These are phyloP conservation scores for Lactarius deliciosus DNA, from an alignment of 768 basidiomycete genomes.

Conservation along the genomic window DNA sequence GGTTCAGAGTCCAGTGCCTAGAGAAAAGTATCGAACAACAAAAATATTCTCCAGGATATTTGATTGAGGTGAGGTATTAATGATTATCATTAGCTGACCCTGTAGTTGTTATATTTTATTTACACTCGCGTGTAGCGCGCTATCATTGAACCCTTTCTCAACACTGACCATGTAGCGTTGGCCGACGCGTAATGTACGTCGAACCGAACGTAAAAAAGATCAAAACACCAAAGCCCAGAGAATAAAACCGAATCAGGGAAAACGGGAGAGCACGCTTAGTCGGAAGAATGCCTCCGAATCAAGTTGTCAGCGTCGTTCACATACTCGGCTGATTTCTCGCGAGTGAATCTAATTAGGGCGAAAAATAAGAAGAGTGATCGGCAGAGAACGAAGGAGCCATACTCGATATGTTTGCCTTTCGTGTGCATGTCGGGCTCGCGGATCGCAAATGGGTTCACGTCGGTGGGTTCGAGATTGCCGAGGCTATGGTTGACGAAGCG, in stretches of 20 bases:
- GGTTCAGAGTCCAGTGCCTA: neutral
- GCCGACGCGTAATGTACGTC: neutral
- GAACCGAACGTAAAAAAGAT: neutral
- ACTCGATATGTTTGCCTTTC: slow-evolving; percentile 78
- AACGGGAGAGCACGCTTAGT: neutral
- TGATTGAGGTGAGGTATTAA: neutral
- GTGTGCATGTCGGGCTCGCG: slow-evolving; percentile 84
- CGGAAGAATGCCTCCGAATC: slow-evolving; percentile 15
- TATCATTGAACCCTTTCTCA: no score
- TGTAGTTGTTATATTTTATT: no score
- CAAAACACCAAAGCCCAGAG: neutral
- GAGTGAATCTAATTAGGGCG: slow-evolving; percentile 16
- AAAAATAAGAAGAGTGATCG: slow-evolving; percentile 20
- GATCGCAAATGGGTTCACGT: slow-evolving; percentile 88
- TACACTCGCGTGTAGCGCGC: no score
- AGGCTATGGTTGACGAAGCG: slow-evolving; percentile 95
- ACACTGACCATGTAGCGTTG: neutral
- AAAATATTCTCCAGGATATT: neutral
- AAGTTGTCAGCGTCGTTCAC: slow-evolving; percentile 20
- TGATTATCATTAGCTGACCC: slow-evolving; percentile 1
- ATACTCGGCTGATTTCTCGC: slow-evolving; percentile 22
- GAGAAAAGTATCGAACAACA: neutral
- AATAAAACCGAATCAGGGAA: neutral
- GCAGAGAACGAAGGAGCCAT: neutral
- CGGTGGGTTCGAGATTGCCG: slow-evolving; percentile 76